Evolutionary conservation across 2,329 filamentous ascomycete genomes (phyloP), one percentile per base, ranked within the genome.

Genomic region (Penicillium sp.): DNA sequence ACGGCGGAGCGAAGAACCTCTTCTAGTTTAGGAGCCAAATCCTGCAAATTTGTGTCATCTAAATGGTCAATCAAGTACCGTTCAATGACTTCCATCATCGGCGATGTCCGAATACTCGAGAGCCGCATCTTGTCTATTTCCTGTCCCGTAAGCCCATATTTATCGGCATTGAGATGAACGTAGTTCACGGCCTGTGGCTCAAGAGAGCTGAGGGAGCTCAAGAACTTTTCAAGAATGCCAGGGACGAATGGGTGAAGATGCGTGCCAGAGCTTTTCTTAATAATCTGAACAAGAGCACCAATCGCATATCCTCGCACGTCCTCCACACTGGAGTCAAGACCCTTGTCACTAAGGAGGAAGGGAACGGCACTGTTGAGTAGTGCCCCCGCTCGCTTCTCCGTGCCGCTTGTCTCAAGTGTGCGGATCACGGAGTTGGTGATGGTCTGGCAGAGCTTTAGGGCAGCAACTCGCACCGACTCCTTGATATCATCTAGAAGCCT

Each of bases 401-500:
- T 57, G 53, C 88, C 87, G 37, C 90, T 90, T 45, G 91, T 87
- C 72, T 96, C 91, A 2, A 97, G 83, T 58, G 92, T 90, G 27
- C 92, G 87, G 3, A 96, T 91, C 14, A 98, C 83, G 16, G 90
- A 90, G 52, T 90, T 92, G 1, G 92, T 96, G 35, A 99, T 81
- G 0, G 87, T 86, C 71, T 93, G 88, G 67, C 93, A 96, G 5
- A 99, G 82, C 58, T 87, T 87, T 46, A 92, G 82, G 1, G 95
- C 95, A 1, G 92, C 90, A 35, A 84, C 82, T 51, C 95, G 85
- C 5, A 99, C 95, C 1, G 89, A 92, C 8, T 89, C 89, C 72
- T 99, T 99, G 73, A 98, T 96, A 72, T 99, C 95, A 72, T 99
- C 95, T 6, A 98, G 80, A 0, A 99, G 92, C 68, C 91, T 96